Conservation (phyloP, 371 early-diverging fungal species). For the Mortierella sp. region DNA sequence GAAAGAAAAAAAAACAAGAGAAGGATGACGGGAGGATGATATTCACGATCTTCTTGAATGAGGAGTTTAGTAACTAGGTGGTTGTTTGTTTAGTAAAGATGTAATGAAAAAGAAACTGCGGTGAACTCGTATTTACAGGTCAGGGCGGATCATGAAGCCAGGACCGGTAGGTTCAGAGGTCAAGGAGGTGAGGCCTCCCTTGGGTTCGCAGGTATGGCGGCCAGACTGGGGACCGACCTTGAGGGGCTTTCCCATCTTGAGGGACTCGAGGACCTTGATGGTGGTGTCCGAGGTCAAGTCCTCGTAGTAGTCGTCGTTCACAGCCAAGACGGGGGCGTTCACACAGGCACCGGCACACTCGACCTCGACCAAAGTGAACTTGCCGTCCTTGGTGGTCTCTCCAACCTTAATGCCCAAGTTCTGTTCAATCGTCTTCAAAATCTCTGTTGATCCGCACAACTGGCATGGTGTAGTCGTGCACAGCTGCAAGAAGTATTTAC, state of each 20-base stretch:
- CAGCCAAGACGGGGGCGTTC: constrained; percentile 97
- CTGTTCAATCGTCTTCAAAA: constrained; percentile 88
- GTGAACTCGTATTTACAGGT: constrained; percentile 67
- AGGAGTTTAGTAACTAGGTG: background rate
- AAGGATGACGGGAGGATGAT: background rate
- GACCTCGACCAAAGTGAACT: constrained; percentile 98
- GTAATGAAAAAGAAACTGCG: background rate
- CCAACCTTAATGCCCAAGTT: constrained; percentile 93
- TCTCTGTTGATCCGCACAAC: constrained; percentile 92
- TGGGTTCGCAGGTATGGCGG: constrained; percentile 93
- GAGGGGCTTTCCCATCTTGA: constrained; percentile 83
- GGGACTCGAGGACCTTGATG: constrained; percentile 86
- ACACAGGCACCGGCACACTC: constrained; percentile 99
- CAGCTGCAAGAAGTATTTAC: constrained; percentile 97
- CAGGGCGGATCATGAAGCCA: constrained; percentile 90
- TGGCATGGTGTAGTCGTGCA: constrained; percentile 99
- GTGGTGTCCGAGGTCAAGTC: constrained; percentile 96
- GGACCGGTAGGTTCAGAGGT: constrained; percentile 92
- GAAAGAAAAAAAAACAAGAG: background rate
- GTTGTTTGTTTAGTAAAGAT: background rate
- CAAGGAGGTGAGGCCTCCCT: constrained; percentile 85
- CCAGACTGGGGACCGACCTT: constrained; percentile 90
- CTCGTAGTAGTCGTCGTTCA: constrained; percentile 98
- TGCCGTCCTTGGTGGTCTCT: constrained; percentile 93
- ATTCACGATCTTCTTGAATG: background rate